Conservation (phyloP, 31 red algal species). For the Odonthalia washingtoniensis region DNA sequence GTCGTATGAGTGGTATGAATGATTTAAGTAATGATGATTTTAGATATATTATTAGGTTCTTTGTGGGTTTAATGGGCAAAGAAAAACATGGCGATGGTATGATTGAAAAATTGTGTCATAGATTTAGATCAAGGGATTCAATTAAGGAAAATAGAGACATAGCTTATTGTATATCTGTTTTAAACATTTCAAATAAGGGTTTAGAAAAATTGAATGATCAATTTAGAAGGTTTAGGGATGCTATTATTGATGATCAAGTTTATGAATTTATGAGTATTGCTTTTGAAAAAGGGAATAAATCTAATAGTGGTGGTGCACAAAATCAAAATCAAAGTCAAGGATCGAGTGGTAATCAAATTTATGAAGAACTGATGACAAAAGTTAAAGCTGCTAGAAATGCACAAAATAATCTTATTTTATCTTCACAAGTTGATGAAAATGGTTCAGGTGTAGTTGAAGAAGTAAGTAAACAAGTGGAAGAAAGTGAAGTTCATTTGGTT, state of each 20-base stretch:
- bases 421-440: neutral
- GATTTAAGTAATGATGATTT: slow-evolving; percentile 63
- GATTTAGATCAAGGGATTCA: slow-evolving; percentile 73
- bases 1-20: slow-evolving; percentile 71
- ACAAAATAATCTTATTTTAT: no score
- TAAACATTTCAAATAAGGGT: slow-evolving; percentile 63
- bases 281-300: slow-evolving; percentile 61
- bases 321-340: no score
- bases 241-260: slow-evolving; percentile 58
- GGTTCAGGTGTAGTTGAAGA: neutral
- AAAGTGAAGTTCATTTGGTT: neutral
- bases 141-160: slow-evolving; percentile 57
- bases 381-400: slow-evolving; percentile 56
- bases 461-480: neutral
- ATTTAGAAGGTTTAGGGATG: slow-evolving; percentile 54
- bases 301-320: neutral
- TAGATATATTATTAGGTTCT: slow-evolving; percentile 74
- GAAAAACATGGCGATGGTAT: slow-evolving; percentile 79
- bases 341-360: neutral
- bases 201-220: slow-evolving; percentile 66
- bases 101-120: slow-evolving; percentile 91
- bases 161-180: slow-evolving; percentile 70
- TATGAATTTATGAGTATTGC: slow-evolving; percentile 46
- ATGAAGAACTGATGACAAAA: slow-evolving; percentile 49
- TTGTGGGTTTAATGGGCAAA: slow-evolving; percentile 86